Conservation (phyloP, 176 grass and related monocot genomes). For the Ensete glaucum region DNA sequence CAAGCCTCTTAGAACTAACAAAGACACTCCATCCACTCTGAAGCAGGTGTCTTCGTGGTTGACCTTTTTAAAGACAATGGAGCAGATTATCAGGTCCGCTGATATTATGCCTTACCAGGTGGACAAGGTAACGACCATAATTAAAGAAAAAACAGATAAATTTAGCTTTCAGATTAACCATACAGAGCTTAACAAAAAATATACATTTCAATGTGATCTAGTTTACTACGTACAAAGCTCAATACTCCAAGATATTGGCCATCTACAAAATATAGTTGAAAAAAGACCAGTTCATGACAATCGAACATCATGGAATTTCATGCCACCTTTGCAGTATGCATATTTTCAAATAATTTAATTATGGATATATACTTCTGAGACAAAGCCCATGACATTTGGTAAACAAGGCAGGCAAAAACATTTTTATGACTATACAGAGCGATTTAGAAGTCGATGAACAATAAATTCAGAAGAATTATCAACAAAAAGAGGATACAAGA, state of each 20-base stretch:
- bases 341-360: not conserved
- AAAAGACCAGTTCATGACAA: not conserved
- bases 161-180: not conserved
- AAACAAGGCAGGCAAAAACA: not conserved
- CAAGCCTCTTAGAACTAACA: conserved; percentile 79
- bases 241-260: not conserved
- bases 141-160: not conserved
- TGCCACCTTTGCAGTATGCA: not conserved
- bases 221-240: too few species aligned
- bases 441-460: too few species aligned
- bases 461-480: too few species aligned
- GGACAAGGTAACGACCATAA: conserved; percentile 1
- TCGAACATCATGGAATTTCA: not conserved
- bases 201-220: too few species aligned
- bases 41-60: conserved; percentile 84
- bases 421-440: too few species aligned
- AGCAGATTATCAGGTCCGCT: not conserved
- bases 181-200: not conserved
- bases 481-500: too few species aligned
- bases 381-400: not conserved
- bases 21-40: conserved; percentile 99
- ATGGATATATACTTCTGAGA: not conserved
- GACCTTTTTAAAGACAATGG: conserved; percentile 40
- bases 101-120: too few species aligned
- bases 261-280: not conserved